Conservation (phyloP, 2,329 filamentous ascomycete species). For the Elsinoe australis region DNA sequence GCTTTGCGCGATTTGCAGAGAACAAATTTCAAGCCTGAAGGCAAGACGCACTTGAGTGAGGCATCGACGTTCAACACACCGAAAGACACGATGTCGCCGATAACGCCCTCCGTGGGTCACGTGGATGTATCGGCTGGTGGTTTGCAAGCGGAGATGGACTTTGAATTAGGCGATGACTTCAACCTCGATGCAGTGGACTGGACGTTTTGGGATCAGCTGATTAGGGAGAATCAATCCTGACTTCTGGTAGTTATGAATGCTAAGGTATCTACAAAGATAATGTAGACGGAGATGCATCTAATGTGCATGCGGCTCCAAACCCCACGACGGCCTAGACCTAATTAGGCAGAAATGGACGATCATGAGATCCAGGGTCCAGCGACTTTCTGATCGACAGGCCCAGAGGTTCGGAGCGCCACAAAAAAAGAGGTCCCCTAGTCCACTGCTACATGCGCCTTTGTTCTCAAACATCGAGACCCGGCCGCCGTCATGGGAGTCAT, state of each 20-base stretch:
- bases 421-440: too few species aligned
- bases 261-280: too few species aligned
- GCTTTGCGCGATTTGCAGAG: conserved; percentile 13
- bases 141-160: background rate
- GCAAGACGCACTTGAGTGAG: background rate
- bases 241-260: too few species aligned
- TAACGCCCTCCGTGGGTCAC: background rate
- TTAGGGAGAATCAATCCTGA: conserved; percentile 19
- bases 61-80: background rate
- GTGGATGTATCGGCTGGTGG: background rate
- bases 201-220: conserved; percentile 24
- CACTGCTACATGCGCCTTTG: too few species aligned
- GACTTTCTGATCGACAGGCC: too few species aligned
- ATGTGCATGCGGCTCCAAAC: too few species aligned
- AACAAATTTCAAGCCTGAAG: background rate
- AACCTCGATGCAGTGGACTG: conserved; percentile 22
- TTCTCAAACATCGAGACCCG: too few species aligned
- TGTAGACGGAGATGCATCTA: too few species aligned
- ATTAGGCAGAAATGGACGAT: too few species aligned
- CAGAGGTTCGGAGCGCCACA: too few species aligned
- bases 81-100: background rate
- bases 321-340: too few species aligned
- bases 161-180: conserved; percentile 18
- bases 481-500: conserved; percentile 32
- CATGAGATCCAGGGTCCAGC: too few species aligned